Evolutionary conservation across 768 basidiomycete species (phyloP).

Genomic region (Podaxis carcinomalis): DNA sequence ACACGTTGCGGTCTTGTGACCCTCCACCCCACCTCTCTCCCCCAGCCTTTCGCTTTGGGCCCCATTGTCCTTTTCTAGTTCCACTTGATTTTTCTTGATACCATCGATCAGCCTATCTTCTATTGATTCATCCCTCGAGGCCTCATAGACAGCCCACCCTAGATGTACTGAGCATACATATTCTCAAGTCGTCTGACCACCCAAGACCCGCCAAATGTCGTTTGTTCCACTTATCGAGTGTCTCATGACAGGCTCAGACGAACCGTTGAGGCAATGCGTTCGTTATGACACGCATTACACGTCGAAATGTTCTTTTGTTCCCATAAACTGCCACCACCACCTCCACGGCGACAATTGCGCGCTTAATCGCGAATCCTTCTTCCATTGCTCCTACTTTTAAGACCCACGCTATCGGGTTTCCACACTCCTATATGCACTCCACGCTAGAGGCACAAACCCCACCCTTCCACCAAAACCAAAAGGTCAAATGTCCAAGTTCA

Average conservation of each 20-base stretch:
- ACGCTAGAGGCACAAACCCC: not conserved
- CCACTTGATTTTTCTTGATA: constrained; percentile 5
- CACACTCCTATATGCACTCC: not conserved
- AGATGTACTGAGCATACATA: not conserved
- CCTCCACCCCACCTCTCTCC: not conserved
- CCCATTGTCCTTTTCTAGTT: constrained; percentile 4
- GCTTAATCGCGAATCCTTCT: constrained; percentile 1
- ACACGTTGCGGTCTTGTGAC: constrained; percentile 12
- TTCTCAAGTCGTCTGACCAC: not conserved
- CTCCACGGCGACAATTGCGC: not conserved
- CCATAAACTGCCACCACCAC: not conserved
- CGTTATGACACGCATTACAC: not conserved
- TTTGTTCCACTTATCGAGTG: not conserved
- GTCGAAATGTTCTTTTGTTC: not conserved
- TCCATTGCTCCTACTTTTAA: constrained; percentile 1
- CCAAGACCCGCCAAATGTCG: not conserved
- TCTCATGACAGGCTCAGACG: not conserved
- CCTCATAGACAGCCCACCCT: not conserved
- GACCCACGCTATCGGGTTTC: not conserved
- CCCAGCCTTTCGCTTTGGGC: not conserved
- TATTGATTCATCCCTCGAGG: not conserved
- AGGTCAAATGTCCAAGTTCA: not conserved
- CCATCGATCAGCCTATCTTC: constrained; percentile 2
- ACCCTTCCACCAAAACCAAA: not conserved
- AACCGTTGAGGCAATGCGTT: not conserved